phyloP scores from a whole-genome alignment of 352 stramenopile species.

The Globisporangium yorkense region DNA sequence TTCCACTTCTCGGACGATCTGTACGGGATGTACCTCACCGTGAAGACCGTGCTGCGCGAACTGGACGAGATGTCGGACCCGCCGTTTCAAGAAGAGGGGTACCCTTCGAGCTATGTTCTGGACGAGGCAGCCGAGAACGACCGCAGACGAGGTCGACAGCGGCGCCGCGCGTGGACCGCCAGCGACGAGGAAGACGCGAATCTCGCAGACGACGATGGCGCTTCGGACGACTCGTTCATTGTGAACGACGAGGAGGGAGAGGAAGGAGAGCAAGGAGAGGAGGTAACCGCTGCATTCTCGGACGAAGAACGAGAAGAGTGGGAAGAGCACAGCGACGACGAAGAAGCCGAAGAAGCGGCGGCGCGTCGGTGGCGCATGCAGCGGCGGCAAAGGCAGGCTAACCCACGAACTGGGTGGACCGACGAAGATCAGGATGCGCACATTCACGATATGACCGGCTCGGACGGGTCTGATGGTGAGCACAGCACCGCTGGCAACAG shows the following conservation, averaged over 20 bases:
- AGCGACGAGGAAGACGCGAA: slow-evolving; percentile 30
- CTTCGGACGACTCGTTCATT: slow-evolving; percentile 73
- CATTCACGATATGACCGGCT: slow-evolving; percentile 10
- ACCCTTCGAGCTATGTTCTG: slow-evolving; percentile 20
- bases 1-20: slow-evolving; percentile 64
- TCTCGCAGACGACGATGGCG: slow-evolving; percentile 26
- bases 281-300: slow-evolving; percentile 20
- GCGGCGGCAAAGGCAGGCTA: background rate
- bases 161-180: slow-evolving; percentile 18
- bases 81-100: slow-evolving; percentile 18
- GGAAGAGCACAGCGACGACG: slow-evolving; percentile 28
- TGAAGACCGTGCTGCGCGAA: slow-evolving; percentile 44
- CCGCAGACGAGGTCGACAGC: slow-evolving; percentile 12
- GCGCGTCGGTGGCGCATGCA: background rate
- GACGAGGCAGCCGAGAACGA: slow-evolving; percentile 20
- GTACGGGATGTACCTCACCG: slow-evolving; percentile 48
- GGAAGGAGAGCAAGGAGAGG: slow-evolving; percentile 14
- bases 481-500: background rate
- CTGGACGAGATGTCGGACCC: slow-evolving; percentile 37
- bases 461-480: slow-evolving; percentile 1
- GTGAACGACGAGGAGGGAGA: slow-evolving; percentile 39
- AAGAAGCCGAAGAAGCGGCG: slow-evolving; percentile 25
- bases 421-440: slow-evolving; percentile 1
- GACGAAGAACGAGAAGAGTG: slow-evolving; percentile 21
- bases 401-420: background rate